These are phyloP conservation scores for Hansenula sp. DNA, from an alignment of 1,139 yeast species.

Conservation along the genomic window DNA sequence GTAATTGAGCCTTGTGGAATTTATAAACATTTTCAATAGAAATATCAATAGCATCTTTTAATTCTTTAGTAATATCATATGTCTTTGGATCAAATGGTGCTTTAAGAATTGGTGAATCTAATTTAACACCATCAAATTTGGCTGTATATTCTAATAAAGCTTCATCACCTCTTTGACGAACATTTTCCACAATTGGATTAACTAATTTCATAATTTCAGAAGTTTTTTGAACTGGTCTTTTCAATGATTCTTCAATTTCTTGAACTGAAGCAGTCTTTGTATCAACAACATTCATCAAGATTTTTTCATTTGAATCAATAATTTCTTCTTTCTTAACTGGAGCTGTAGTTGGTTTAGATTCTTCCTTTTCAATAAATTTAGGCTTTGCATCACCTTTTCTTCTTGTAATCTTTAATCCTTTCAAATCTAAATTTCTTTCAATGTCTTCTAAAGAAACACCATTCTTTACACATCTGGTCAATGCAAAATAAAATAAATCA, in stretches of 20 bases:
- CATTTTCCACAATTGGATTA: slow-evolving; percentile 80
- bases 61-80: slow-evolving; percentile 72
- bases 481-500: slow-evolving; percentile 84
- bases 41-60: slow-evolving; percentile 81
- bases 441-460: slow-evolving; percentile 80
- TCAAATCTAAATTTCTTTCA: slow-evolving; percentile 78
- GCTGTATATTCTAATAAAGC: slow-evolving; percentile 85
- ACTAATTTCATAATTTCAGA: slow-evolving; percentile 90
- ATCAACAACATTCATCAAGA: slow-evolving; percentile 59
- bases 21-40: slow-evolving; percentile 84
- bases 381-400: slow-evolving; percentile 96
- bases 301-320: slow-evolving; percentile 31
- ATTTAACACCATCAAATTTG: slow-evolving; percentile 81
- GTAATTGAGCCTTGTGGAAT: slow-evolving; percentile 91
- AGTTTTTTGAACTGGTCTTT: slow-evolving; percentile 89
- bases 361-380: slow-evolving; percentile 44
- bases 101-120: slow-evolving; percentile 64
- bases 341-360: slow-evolving; percentile 18
- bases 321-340: slow-evolving; percentile 16
- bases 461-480: slow-evolving; percentile 78
- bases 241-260: slow-evolving; percentile 55
- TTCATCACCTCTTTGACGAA: slow-evolving; percentile 72
- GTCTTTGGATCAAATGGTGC: slow-evolving; percentile 84
- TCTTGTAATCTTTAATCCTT: slow-evolving; percentile 82
- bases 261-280: slow-evolving; percentile 38